Evolutionary conservation across 345 rosid genomes (phyloP), one percentile per base, ranked within the genome.

Genomic region (Salix dunnii): DNA sequence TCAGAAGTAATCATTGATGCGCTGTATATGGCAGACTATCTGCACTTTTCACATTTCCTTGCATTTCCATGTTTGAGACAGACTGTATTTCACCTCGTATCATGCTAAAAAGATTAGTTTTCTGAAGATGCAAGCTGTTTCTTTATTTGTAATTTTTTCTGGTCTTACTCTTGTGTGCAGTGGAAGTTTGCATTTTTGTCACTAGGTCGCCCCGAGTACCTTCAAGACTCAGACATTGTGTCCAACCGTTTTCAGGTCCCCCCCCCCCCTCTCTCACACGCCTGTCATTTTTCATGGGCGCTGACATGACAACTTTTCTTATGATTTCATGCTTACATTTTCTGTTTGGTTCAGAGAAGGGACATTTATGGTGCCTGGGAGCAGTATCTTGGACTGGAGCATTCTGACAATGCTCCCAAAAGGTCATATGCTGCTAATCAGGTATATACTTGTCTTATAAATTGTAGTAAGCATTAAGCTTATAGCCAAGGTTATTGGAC

Each of bases 311-410:
- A 67, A 14, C 5, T 55, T 66, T 21, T 55, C 28, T 17, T 6
- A 31, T 33, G 3, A 6, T 70, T 55, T 55, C 27, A 7, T n/a
- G 23, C 27, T 21, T 35, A 8, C 2, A 20, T 65, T 53, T 20
- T 28, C 23, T 31, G 17, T 18, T 60, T 42, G 73, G 20, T 66
- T 31, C 80, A 96, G 98, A 89, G 91, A 84, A 89, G 92, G 81
- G 98, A 92, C 76, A 94, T 94, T 13, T 90, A 96, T 74, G 97
- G 99, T 79, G 95, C 97, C 67, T 94, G 94, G 96, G 97, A 94
- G 91, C 97, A 94, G 78, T 94, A 96, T 76, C 98, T 96, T 8
- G 98, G 99, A 46, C 81, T 96, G 84, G 99, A 96, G 85, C 99
- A 96, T 73, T 65, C 93, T 65, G 98, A 92, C 88, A 96, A 85